Percentiles rank a stretch among this genome's conserved stretches.
phyloP scores from a whole-genome alignment of 805 yeast species.

The Wickerhamomyces tratensis region DNA sequence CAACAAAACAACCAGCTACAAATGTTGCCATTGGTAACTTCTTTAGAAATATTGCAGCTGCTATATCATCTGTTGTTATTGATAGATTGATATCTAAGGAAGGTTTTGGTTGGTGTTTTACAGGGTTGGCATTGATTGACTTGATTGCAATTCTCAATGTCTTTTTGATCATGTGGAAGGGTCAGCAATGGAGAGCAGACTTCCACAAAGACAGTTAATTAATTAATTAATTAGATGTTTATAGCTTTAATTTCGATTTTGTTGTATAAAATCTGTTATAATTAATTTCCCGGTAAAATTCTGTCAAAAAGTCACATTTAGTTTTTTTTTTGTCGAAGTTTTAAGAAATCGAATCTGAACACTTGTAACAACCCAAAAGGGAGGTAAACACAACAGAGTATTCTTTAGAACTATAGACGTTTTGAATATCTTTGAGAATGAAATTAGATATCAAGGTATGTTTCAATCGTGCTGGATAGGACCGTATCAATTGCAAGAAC shows the following conservation, averaged over 20 bases:
- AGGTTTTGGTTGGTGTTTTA: conserved; percentile 48
- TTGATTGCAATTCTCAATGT: conserved; percentile 13
- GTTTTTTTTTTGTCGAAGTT: not conserved
- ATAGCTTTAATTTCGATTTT: too few relatives aligned
- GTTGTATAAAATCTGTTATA: too few relatives aligned
- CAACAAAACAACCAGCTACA: conserved; percentile 40
- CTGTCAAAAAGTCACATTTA: too few relatives aligned
- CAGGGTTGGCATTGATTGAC: conserved; percentile 34
- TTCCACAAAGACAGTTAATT: not conserved
- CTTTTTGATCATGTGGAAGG: conserved; percentile 6
- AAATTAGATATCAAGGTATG: conserved; percentile 21
- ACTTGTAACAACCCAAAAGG: not conserved
- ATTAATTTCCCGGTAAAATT: too few relatives aligned
- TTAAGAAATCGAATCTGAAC: not conserved
- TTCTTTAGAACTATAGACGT: too few relatives aligned
- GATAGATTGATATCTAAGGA: conserved; percentile 22
- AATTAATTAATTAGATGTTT: too few relatives aligned
- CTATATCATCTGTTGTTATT: conserved; percentile 38
- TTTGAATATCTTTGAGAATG: conserved; percentile 6
- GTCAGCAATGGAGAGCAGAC: conserved; percentile 12
- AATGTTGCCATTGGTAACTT: conserved; percentile 44
- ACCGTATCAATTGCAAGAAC: not conserved
- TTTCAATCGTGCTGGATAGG: not conserved
- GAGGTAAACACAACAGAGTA: not conserved
- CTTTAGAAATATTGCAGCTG: conserved; percentile 44